Base-by-base conservation (phyloP, 2,329 filamentous ascomycete genomes). In the Dryadomyces sulphureus region DNA sequence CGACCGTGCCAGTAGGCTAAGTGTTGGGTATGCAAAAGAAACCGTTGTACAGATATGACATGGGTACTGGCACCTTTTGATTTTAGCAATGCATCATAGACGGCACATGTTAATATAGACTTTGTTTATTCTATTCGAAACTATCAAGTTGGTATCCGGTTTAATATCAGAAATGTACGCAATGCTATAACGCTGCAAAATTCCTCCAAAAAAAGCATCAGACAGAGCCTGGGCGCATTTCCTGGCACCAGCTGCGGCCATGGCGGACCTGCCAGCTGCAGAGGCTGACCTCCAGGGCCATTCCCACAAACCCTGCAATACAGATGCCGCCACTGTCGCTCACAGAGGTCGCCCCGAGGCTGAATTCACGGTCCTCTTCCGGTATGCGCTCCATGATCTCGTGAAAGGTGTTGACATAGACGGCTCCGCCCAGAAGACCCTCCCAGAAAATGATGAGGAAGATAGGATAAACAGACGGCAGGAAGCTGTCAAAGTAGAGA, bases 391-490 rank as follows among this genome's bases (percentile, higher is more conserved):
- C 87, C 60, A 87, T 82, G 50, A 98, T 95, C 59, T 93, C 85
- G 0, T 89, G 87, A 62, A 96, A 98, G 0, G 89, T 94, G 56
- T 90, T 94, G 49, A 96, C 89, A 56, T 98, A 98, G 0, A 96
- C 92, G 4, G 87, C 70, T 0, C 92, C 92, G 1, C 92, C 92
- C 0, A 98, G 68, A 12, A 96, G 62, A 0, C 92, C 92, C 60
- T 96, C 92, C 90, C 90, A 96, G 57, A 96, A 92, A 19, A 95
- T 71, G 49, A 96, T 68, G 20, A 75, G 49, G 56, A 94, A 95
- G 1, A 96, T 69, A n/a, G 94, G 55, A 59, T 87, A 95, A 21
- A 95, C 84, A 22, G 69, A 84, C 0, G 90, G 89, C 16, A 96
- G 75, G 57, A 92, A 93, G 58, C 82, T 72, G 25, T 52, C 52